A percentile compares a stretch with the other conserved stretches of the same genome.
Conservation (phyloP, 495 filamentous ascomycete species). For the Podospora tetraspora region DNA sequence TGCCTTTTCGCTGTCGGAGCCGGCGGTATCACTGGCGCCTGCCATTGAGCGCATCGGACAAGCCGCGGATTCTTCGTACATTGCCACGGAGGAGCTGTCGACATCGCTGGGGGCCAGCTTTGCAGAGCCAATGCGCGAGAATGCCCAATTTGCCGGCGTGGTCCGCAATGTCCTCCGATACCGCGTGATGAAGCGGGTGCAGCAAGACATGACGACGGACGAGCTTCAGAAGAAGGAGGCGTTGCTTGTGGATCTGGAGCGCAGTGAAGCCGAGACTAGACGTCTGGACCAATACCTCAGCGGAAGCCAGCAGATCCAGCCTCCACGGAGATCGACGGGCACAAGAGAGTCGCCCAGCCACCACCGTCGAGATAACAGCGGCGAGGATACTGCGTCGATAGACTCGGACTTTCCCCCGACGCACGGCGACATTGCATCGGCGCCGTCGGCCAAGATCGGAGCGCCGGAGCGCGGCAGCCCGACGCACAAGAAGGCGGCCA, state of each 20-base stretch:
- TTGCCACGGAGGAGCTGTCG: constrained; percentile 88
- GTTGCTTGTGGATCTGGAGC: constrained; percentile 75
- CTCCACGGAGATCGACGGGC: constrained; percentile 62
- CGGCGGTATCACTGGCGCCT: constrained; percentile 76
- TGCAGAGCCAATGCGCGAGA: constrained; percentile 95
- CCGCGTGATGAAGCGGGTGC: constrained; percentile 83
- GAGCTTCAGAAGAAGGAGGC: constrained; percentile 76
- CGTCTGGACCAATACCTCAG: constrained; percentile 88
- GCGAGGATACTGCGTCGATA: constrained; percentile 72
- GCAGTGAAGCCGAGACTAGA: constrained; percentile 83
- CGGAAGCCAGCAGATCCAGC: constrained; percentile 54
- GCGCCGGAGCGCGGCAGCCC: constrained; percentile 43
- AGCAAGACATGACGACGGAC: constrained; percentile 95
- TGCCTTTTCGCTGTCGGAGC: constrained; percentile 92
- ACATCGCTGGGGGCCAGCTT: constrained; percentile 78
- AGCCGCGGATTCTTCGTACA: constrained; percentile 91
- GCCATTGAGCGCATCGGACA: constrained; percentile 94
- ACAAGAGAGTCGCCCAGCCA: constrained; percentile 43
- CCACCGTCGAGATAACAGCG: constrained; percentile 40
- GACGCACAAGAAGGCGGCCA: constrained; percentile 64
- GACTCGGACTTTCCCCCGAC: constrained; percentile 94
- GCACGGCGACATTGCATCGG: constrained; percentile 60
- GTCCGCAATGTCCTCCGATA: constrained; percentile 85
- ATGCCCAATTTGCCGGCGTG: constrained; percentile 92
- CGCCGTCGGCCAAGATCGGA: constrained; percentile 58